phyloP scores from a whole-genome alignment of 176 grass and related monocot genomes.

The Carex scoparia region DNA sequence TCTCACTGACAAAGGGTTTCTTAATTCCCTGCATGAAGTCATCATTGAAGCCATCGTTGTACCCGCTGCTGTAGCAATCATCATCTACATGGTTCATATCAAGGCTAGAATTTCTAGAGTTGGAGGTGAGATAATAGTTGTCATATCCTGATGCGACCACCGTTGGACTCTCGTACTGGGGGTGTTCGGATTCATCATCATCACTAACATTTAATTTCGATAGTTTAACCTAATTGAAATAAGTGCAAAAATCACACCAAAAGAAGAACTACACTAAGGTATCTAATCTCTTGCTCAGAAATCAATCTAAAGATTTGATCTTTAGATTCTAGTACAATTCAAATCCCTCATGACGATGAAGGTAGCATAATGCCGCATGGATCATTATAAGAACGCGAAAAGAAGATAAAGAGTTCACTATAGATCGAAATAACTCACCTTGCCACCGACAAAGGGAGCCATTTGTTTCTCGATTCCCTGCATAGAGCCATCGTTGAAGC shows the following conservation, averaged over 20 bases:
- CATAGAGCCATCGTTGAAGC: slow-evolving; percentile 46
- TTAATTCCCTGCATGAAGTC: slow-evolving; percentile 37
- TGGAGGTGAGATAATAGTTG: too few relatives aligned
- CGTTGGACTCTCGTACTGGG: too few relatives aligned
- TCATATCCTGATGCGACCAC: too few relatives aligned
- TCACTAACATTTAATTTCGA: neutral
- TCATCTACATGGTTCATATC: slow-evolving; percentile 26
- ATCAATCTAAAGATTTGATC: slow-evolving; percentile 1
- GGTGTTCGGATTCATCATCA: too few relatives aligned
- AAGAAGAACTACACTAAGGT: neutral
- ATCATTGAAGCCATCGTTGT: slow-evolving; percentile 18
- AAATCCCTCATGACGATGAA: neutral
- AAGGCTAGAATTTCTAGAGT: too few relatives aligned
- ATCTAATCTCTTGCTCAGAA: slow-evolving; percentile 13
- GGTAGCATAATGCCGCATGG: neutral
- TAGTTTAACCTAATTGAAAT: neutral
- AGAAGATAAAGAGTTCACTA: slow-evolving; percentile 12
- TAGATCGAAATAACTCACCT: slow-evolving; percentile 33
- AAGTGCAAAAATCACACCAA: neutral
- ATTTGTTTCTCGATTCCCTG: slow-evolving; percentile 43
- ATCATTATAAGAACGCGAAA: neutral
- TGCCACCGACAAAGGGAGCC: slow-evolving; percentile 61
- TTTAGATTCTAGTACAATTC: slow-evolving; percentile 9
- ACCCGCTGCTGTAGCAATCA: neutral
- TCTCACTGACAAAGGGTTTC: slow-evolving; percentile 60